Percentiles rank a stretch among this genome's conserved stretches.
phyloP scores from a whole-genome alignment of 129 eudicot genomes.

The Cynara cardunculus region DNA sequence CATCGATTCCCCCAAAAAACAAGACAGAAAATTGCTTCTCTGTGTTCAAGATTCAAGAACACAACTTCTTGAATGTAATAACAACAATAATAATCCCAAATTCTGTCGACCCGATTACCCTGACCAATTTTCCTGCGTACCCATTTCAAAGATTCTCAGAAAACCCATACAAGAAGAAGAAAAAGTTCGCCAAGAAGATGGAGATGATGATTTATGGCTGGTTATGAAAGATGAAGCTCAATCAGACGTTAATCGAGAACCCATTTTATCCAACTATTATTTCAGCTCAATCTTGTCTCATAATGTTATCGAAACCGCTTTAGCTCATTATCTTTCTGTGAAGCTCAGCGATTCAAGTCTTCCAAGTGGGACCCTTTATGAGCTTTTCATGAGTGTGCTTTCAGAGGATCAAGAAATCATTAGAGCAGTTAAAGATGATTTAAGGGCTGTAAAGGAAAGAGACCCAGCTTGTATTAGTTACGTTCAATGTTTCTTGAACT shows the following conservation, averaged over 20 bases:
- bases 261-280: conserved; percentile 66
- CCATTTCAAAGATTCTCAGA: conserved; percentile 37
- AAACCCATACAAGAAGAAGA: conserved; percentile 6
- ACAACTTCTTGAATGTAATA: conserved; percentile 2
- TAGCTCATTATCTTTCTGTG: conserved; percentile 40
- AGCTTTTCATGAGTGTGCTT: conserved; percentile 21
- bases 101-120: conserved; percentile 43
- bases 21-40: conserved; percentile 29
- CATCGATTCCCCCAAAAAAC: conserved; percentile 6
- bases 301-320: conserved; percentile 31
- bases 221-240: conserved; percentile 65
- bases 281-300: conserved; percentile 40
- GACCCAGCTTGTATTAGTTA: conserved; percentile 91
- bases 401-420: conserved; percentile 11
- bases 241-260: conserved; percentile 57
- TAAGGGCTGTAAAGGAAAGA: conserved; percentile 58
- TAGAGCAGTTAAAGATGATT: conserved; percentile 14
- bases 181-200: neutral
- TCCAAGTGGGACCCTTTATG: conserved; percentile 21
- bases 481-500: conserved; percentile 82
- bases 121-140: conserved; percentile 43
- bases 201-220: conserved; percentile 53
- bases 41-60: conserved; percentile 46
- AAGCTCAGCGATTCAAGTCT: conserved; percentile 34
- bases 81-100: neutral